Evolutionary conservation across 176 grass and related monocot genomes (phyloP), one percentile per base, ranked within the genome.

Genomic region (Musa troglodytarum): DNA sequence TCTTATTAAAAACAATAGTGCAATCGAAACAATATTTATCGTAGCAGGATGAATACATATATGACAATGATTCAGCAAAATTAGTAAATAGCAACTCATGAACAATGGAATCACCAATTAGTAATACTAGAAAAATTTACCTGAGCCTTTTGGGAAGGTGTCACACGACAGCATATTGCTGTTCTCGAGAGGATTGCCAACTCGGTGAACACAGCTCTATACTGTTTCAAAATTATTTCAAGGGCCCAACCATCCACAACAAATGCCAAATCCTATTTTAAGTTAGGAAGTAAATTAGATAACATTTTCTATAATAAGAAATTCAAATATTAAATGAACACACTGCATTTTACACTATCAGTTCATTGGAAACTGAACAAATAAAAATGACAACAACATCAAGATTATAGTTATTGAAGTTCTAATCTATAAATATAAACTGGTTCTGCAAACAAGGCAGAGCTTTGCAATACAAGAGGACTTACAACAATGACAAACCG

Each of bases 121-220:
- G 7, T 19, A 61, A 62, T 17, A 62, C 15, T 62, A 55, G 62
- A 68, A 85, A 75, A 21, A 23, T 15, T 58, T 74, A 97, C 93
- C 90, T 97, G 90, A 54, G 93, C 87, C 85, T 97, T 97, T 67
- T 97, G 93, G 49, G 91, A 87, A 77, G 93, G 90, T 73, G 87
- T 88, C 93, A 97, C 81, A 29, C 87, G 82, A 63, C 87, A 93
- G 54, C 93, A 97, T 72, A 97, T 92, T 72, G 93, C 93, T 81
- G 87, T 92, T 78, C 85, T 88, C 75, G 93, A 90, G 24, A 97
- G 80, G 83, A 84, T 78, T 10, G 83, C 87, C 65, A 97, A 76
- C 49, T 81, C 88, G 55, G 83, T 97, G 77, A 97, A 97, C 78
- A 86, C 72, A 52, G 88, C 79, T 83, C 86, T 85, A n/a, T 87